Base-by-base conservation (phyloP, 2,329 filamentous ascomycete species). In the Metarhizium brunneum region DNA sequence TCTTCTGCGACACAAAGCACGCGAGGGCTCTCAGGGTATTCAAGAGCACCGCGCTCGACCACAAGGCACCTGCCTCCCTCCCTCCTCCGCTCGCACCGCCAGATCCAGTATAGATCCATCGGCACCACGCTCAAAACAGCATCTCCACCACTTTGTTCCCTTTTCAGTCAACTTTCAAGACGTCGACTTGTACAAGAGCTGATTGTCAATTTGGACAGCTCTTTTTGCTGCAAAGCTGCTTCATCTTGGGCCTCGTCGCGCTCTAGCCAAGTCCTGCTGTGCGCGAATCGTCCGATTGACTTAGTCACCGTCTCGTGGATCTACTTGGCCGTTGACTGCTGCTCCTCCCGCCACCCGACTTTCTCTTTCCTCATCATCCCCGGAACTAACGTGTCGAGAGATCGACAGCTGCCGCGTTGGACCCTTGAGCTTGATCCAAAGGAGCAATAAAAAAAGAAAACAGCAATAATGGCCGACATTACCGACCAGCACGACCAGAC, bases 401-500 rank as follows among this genome's bases (percentile, higher is more conserved):
- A 40, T 32, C 52, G 52, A 52, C 56, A 43, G 56, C 54, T 50
- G 45, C 54, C 32, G 51, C 16, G 16, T 53, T 50, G 51, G 47
- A 43, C 16, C 45, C 43, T 53, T 53, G 49, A 36, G 16, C 16
- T 32, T 16, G 42, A 35, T 30, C 36, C 51, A 38, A 43, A 50
- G 29, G 42, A 36, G 36, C 35, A 36, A 13, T 4, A 38, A 40
- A 49, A 48, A 20, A 38, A 45, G 38, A 50, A 57, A 56, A 35
- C 55, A 57, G 54, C 54, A 57, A 59, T 56, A 58, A 90, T 91
- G 87, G 86, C 86, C 79, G 87, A 91, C 76, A 87, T 90, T 75
- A 83, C 86, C 64, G 85, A 88, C 68, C 85, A 88, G 71, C 84
- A 88, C 78, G 85, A 88, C 67, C 85, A 89, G 70, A 84, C 84